Conservation (phyloP, 2,329 filamentous ascomycete genomes). For the Fusarium sp. region DNA sequence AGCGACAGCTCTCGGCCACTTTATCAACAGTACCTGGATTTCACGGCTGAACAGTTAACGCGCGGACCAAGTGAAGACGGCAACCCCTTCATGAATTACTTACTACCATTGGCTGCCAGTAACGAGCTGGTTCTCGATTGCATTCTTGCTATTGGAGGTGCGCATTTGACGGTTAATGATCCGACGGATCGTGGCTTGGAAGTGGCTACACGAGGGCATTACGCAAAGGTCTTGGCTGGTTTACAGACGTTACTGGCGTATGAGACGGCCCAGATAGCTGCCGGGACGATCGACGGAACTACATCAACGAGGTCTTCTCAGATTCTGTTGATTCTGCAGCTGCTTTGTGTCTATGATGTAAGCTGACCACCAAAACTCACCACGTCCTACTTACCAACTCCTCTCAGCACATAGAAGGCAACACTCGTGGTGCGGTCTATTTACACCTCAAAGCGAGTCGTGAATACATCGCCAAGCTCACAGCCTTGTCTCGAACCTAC, state of each 20-base stretch:
- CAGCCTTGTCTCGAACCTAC: too few relatives aligned
- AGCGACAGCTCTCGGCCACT: slow-evolving; percentile 2
- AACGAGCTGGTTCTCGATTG: slow-evolving; percentile 8
- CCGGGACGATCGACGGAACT: not conserved
- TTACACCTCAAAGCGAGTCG: slow-evolving; percentile 2
- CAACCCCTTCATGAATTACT: slow-evolving; percentile 14
- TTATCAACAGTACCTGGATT: slow-evolving; percentile 12
- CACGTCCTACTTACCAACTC: accelerated
- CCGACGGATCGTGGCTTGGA: not conserved
- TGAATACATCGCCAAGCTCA: not conserved
- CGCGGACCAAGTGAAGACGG: slow-evolving; percentile 2
- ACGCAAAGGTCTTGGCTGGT: not conserved
- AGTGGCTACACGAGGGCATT: slow-evolving; percentile 8
- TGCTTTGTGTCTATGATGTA: slow-evolving; percentile 20
- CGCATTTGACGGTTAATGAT: not conserved
- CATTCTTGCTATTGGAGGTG: slow-evolving; percentile 15
- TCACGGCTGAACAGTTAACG: slow-evolving; percentile 8
- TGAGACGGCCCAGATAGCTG: not conserved
- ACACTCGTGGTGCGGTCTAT: not conserved
- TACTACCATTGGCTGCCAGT: slow-evolving; percentile 7
- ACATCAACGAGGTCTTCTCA: not conserved
- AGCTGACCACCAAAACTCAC: accelerated
- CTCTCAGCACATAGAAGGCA: not conserved
- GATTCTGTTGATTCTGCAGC: not conserved
- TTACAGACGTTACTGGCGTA: not conserved